A percentile compares a stretch with the other conserved stretches of the same genome.
Conservation (phyloP, 495 filamentous ascomycete genomes). For the Tuber borchii region DNA sequence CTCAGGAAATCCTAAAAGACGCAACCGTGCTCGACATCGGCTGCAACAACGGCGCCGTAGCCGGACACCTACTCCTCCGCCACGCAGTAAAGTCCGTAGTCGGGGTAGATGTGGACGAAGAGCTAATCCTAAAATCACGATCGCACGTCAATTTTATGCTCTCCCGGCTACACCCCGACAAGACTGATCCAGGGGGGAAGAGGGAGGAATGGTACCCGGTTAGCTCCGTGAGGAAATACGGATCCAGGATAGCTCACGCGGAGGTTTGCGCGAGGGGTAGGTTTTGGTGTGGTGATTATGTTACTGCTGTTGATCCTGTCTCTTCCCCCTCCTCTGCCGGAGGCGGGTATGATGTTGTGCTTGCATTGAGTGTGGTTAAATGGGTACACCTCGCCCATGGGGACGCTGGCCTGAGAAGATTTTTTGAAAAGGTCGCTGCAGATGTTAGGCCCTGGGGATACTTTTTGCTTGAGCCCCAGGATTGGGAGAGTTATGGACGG, state of each 20-base stretch:
- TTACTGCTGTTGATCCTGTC: conserved; percentile 26
- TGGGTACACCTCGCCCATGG: conserved; percentile 45
- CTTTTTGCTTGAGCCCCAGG: conserved; percentile 45
- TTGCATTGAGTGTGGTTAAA: conserved; percentile 46
- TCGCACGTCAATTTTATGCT: conserved; percentile 41
- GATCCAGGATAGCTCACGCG: conserved; percentile 32
- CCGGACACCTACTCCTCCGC: conserved; percentile 38
- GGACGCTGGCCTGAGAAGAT: conserved; percentile 40
- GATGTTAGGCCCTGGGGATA: conserved; percentile 40
- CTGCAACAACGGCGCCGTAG: conserved; percentile 44
- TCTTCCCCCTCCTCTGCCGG: conserved; percentile 11
- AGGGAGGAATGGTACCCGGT: conserved; percentile 43
- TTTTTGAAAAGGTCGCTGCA: conserved; percentile 40
- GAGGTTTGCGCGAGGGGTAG: conserved; percentile 36
- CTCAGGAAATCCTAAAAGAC: conserved; percentile 35
- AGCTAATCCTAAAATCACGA: conserved; percentile 41
- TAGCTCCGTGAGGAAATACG: conserved; percentile 42
- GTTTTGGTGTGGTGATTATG: conserved; percentile 42
- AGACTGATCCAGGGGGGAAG: background rate
- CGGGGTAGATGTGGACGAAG: conserved; percentile 44
- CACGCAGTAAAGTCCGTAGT: conserved; percentile 30
- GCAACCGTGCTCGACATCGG: conserved; percentile 44
- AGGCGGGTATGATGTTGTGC: conserved; percentile 41
- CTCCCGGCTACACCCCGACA: conserved; percentile 33
- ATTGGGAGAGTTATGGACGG: conserved; percentile 43